Conservation (phyloP, 1,139 yeast species). For the Debaryomycetaceae sp. region DNA sequence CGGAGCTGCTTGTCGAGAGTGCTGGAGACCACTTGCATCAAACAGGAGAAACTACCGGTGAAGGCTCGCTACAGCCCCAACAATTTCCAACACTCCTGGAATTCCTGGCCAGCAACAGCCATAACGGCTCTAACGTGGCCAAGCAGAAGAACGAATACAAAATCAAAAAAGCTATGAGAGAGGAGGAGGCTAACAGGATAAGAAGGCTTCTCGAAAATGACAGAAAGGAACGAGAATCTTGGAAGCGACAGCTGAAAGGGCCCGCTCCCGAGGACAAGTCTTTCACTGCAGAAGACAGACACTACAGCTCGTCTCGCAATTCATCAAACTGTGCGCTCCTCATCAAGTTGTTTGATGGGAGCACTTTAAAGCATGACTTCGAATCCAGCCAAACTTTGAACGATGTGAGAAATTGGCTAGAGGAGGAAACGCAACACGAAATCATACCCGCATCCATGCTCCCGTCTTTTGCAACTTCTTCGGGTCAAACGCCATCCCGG, state of each 20-base stretch:
- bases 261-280: not conserved
- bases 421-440: conserved; percentile 46
- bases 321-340: conserved; percentile 37
- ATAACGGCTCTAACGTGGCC: not conserved
- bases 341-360: conserved; percentile 55
- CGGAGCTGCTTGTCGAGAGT: not conserved
- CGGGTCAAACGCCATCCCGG: conserved; percentile 28
- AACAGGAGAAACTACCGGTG: not conserved
- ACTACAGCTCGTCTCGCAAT: not conserved
- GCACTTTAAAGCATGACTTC: conserved; percentile 44
- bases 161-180: conserved; percentile 6
- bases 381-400: conserved; percentile 37
- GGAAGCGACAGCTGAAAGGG: not conserved
- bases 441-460: conserved; percentile 23
- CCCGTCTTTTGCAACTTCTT: conserved; percentile 38
- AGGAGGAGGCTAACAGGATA: conserved; percentile 45
- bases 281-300: not conserved
- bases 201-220: conserved; percentile 49
- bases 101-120: not conserved
- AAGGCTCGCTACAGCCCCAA: not conserved
- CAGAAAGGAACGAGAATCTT: conserved; percentile 38
- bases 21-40: not conserved
- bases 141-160: not conserved
- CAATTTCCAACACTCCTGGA: not conserved
- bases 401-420: conserved; percentile 65